Base-by-base conservation (phyloP, 495 filamentous ascomycete genomes). In the Aspergillus saccharolyticus region DNA sequence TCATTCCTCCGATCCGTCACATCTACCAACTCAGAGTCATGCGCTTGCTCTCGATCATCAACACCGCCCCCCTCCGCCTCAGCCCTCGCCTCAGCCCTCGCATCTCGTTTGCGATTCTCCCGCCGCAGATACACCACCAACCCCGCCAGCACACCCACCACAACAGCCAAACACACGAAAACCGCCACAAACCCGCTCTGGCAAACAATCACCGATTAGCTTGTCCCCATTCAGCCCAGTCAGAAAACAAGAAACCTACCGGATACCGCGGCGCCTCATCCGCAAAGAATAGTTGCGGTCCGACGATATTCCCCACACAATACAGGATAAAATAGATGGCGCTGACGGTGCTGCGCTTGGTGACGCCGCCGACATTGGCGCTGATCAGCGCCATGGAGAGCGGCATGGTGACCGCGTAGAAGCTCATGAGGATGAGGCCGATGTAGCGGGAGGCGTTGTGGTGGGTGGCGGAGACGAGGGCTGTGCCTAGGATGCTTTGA, bases 281-380 rank as follows among this genome's bases (percentile, higher is more conserved):
- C 3, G 49, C 49, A 24, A 57, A 61, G 42, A 66, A 60, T 3
- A 64, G 16, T 14, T 62, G 56, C 4, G 64, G 64, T 0, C 61
- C 64, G 25, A 59, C 55, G 46, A 64, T 62, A 25, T 66, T 66
- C 3, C 78, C 78, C 10, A 78, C 62, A 52, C 76, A 81, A 58
- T 80, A 64, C 8, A 45, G 62, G 19, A 66, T 54, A 30, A 66
- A 66, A 44, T 39, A 66, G 16, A 70, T 61, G 2, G 69, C 67
- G 33, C 60, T 65, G 51, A 70, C 63, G 4, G 67, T 68, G 2
- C 60, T 46, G 24, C 58, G 65, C 39, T 71, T 71, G 1, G 69
- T 69, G 59, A 70, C 67, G 0, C 73, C 73, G 17, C 66, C 68
- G 6, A 68, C 63, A 44, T 76, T 76, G 22, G 65, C 62, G 24